Percentiles rank a stretch among this genome's conserved stretches.
Conservation (phyloP, 345 rosid species). For the Arabidopsis suecica region DNA sequence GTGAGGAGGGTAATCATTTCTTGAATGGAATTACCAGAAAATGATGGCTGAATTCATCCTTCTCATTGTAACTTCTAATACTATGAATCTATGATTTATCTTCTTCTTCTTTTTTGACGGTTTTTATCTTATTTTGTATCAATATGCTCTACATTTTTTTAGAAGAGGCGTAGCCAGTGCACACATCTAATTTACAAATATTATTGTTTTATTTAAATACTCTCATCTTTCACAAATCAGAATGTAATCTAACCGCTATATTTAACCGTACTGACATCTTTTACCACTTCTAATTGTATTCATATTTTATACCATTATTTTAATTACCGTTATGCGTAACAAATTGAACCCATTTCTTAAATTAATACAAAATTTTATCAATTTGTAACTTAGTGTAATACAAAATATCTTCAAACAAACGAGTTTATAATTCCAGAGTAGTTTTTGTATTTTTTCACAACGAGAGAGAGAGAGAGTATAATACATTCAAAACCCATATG, state of each 20-base stretch:
- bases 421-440: background rate
- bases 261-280: too few species aligned
- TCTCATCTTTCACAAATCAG: too few species aligned
- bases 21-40: slow-evolving; percentile 22
- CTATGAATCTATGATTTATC: background rate
- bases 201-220: too few species aligned
- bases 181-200: background rate
- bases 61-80: background rate
- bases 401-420: background rate
- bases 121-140: background rate
- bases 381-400: background rate
- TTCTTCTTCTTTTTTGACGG: too few species aligned
- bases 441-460: background rate
- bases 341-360: too few species aligned
- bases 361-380: too few species aligned
- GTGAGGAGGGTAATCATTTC: slow-evolving; percentile 2
- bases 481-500: slow-evolving; percentile 3
- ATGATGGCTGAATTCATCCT: slow-evolving; percentile 6
- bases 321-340: background rate
- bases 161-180: background rate
- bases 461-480: background rate
- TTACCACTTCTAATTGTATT: too few species aligned
- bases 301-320: too few species aligned
- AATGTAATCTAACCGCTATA: too few species aligned
- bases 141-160: background rate